Conservation (phyloP, 805 yeast species). For the Myxozyma neglecta region DNA sequence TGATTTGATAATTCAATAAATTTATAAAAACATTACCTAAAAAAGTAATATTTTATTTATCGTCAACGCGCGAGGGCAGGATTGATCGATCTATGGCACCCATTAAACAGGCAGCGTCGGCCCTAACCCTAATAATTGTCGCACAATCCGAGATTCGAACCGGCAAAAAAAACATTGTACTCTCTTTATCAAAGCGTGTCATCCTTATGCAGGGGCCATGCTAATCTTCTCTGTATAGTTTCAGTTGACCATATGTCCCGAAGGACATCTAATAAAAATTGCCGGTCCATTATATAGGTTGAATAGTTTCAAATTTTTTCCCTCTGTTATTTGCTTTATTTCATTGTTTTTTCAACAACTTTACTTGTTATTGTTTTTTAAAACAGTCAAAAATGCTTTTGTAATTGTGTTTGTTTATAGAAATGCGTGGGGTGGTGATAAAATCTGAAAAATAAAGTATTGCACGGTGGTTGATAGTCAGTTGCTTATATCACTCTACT, state of each 20-base stretch:
- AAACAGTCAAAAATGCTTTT: too few species aligned
- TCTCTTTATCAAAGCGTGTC: constrained; percentile 99
- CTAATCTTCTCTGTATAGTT: constrained; percentile 99
- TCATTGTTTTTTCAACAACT: neutral
- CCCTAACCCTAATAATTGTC: neutral
- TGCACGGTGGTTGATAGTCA: too few species aligned
- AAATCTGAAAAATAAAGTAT: too few species aligned
- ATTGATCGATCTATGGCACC: neutral
- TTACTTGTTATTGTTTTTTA: too few species aligned
- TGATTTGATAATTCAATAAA: neutral
- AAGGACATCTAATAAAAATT: constrained; percentile 43
- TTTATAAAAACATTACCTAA: neutral
- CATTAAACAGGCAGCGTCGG: neutral
- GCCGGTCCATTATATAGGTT: neutral
- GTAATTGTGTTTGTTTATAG: too few species aligned
- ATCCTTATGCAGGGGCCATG: constrained; percentile 99
- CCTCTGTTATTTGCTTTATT: too few species aligned
- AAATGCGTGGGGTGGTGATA: too few species aligned
- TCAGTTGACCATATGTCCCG: constrained; percentile 99
- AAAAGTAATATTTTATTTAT: neutral
- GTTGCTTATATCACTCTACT: too few species aligned
- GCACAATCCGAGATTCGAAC: constrained; percentile 2
- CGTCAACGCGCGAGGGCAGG: neutral
- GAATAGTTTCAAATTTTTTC: neutral
- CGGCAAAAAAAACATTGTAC: constrained; percentile 75